Evolutionary conservation across 2,329 filamentous ascomycete species (phyloP), one percentile per base, ranked within the genome.

Genomic region (Aspergillus sp.): DNA sequence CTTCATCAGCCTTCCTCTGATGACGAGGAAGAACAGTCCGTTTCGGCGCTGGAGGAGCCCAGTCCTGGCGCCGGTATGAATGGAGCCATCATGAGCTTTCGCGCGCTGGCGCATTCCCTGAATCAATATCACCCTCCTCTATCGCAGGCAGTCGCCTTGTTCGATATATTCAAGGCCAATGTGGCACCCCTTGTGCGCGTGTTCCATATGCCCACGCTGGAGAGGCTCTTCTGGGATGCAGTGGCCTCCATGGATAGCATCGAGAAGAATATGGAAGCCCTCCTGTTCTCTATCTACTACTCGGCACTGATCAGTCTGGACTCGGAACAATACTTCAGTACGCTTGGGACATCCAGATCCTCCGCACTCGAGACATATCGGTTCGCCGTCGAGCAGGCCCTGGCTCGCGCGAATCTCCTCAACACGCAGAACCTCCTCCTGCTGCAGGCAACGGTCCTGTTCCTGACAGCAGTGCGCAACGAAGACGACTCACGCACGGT

Each of bases 261-360:
- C 7, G 70, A 75, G 34, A 81, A 78, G 60, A 78, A 78, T 12
- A 76, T 83, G 12, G 84, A 87, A 65, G 76, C 80, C 4, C 68
- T 86, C 8, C 67, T 87, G 2, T 86, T 86, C 63, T 75, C 82
- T 3, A 80, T 87, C 37, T 87, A 86, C 68, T 86, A 84, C 59
- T 77, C 78, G 1, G 78, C 82, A 0, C 74, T 83, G 0, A 84
- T 82, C 4, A 83, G 82, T 58, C 70, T 83, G 39, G 71, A 74
- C 1, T 60, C 75, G 1, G 70, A 79, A 19, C 79, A 86, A 46
- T 83, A 82, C 64, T 58, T 72, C 15, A 58, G 64, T 5, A 64
- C 72, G 27, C 75, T 84, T 30, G 78, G 79, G 11, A 74, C 81
- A 61, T 75, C 80, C 27, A 78, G 81, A 52, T 50, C 69, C 4